These are phyloP conservation scores for Epichloe scottii DNA, from an alignment of 2,329 filamentous ascomycete genomes.

Conservation along the genomic window DNA sequence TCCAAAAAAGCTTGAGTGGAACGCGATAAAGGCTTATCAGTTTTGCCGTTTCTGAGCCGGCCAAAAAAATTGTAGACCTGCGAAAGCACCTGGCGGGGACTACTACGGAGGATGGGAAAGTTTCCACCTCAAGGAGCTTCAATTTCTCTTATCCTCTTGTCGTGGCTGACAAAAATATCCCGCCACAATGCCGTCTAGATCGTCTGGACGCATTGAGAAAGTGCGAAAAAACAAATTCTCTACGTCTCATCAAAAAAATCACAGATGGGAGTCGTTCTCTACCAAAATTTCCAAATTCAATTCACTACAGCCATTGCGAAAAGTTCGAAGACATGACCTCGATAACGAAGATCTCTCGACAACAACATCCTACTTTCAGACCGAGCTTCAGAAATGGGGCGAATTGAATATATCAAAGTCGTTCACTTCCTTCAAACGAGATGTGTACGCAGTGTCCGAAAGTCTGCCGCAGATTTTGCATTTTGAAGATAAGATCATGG, in stretches of 20 bases:
- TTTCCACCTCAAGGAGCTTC: neutral
- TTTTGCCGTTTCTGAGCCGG: slow-evolving; percentile 21
- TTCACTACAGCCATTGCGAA: slow-evolving; percentile 79
- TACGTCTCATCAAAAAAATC: slow-evolving; percentile 67
- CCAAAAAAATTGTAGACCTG: slow-evolving; percentile 15
- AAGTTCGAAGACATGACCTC: slow-evolving; percentile 73
- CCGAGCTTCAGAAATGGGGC: slow-evolving; percentile 73
- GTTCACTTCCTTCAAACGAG: slow-evolving; percentile 66
- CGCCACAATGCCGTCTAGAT: slow-evolving; percentile 46
- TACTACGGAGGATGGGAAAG: neutral
- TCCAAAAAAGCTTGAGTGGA: slow-evolving; percentile 3
- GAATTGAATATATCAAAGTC: slow-evolving; percentile 80
- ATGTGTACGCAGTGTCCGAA: slow-evolving; percentile 68
- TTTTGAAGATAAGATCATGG: slow-evolving; percentile 77
- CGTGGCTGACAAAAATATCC: slow-evolving; percentile 8
- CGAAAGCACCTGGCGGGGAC: slow-evolving; percentile 11
- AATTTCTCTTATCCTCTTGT: slow-evolving; percentile 1
- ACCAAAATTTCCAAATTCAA: slow-evolving; percentile 83
- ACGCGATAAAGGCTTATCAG: slow-evolving; percentile 18
- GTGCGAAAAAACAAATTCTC: slow-evolving; percentile 55
- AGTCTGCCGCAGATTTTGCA: slow-evolving; percentile 86
- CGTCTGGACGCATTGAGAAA: slow-evolving; percentile 56
- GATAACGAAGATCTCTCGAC: slow-evolving; percentile 64
- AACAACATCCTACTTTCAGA: slow-evolving; percentile 76
- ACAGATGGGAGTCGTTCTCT: slow-evolving; percentile 85